Evolutionary conservation across 163 green algal species (phyloP), one percentile per base, ranked within the genome.

Genomic region (Scenedesmus sp.): DNA sequence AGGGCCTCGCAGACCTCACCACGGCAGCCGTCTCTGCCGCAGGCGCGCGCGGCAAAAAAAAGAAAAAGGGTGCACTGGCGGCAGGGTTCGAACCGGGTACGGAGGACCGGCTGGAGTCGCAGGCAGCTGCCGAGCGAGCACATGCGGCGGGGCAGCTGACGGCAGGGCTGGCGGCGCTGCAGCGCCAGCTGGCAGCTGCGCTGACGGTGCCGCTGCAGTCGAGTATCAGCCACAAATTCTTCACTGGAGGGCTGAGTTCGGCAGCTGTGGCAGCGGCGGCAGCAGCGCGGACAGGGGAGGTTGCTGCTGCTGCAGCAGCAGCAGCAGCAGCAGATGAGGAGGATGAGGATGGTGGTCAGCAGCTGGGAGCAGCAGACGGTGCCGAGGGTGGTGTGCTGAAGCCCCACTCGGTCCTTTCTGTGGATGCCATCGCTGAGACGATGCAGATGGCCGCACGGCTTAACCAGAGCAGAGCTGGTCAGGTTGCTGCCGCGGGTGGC

Each of bases 171-270:
- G 80, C 70, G 9, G 65, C 4, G 22, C 82, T 92, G 44, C 88
- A 87, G 12, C 35, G 85, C 70, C 87, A 97, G 92, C 92, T 99
- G 87, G 94, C 91, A n/a, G 53, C 81, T 10, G 91, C 96, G 73
- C 93, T 98, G 51, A 53, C 96, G 0, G 87, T 95, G 85, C 97
- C 97, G 22, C 90, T 99, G 91, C 93, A 94, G 90, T 93, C 94
- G 10, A 89, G 49, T 6, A 97, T 97, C 89, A 97, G 91, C 83
- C 61, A 59, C 15, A 94, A 94, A 40, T 98, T 93, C 92, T 98
- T 98, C 91, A 97, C 96, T 1, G 97, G 96, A 2, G 96, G 96
- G 0, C 86, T 92, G 56, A 90, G 83, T n/a, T 87, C 90, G 0
- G 9, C 70, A 65, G 68, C 85, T 59, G 90, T 89, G 24, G 81